Conservation (phyloP, 73 alveolate species). For the Paramecium biaurelia region DNA sequence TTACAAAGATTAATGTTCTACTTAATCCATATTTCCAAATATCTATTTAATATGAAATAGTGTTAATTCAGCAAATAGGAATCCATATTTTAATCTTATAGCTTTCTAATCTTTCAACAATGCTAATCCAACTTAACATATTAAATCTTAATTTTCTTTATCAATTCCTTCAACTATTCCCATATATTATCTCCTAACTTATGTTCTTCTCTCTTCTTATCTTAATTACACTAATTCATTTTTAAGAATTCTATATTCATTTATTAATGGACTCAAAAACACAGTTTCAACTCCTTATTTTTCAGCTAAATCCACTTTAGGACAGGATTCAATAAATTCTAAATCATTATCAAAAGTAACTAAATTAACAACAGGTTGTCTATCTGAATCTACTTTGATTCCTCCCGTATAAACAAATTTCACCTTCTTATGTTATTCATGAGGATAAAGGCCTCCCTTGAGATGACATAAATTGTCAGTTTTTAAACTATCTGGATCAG, state of each 20-base stretch:
- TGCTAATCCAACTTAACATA: neutral
- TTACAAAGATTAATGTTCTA: neutral
- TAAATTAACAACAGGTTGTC: neutral
- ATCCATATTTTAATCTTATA: constrained; percentile 24
- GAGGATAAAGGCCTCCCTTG: neutral
- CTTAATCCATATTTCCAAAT: constrained; percentile 27
- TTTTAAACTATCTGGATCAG: constrained; percentile 7
- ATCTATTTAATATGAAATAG: neutral
- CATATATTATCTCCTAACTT: constrained; percentile 8
- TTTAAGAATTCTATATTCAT: neutral
- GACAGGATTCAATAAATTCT: constrained; percentile 17
- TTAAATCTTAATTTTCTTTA: neutral
- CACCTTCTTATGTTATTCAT: neutral
- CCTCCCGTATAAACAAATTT: neutral
- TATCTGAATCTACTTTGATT: neutral
- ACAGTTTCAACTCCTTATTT: neutral
- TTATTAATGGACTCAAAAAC: neutral
- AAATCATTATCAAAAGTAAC: constrained; percentile 12
- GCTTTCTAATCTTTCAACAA: neutral
- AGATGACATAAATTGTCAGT: constrained; percentile 8
- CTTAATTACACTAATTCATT: neutral
- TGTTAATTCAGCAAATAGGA: neutral
- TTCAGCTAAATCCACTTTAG: neutral
- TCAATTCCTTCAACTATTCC: constrained; percentile 25
- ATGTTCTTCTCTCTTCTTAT: neutral